Percentiles rank a stretch among this genome's conserved stretches.
Evolutionary conservation across 768 basidiomycete genomes (phyloP).

Genomic region (Suillus hirtellus): DNA sequence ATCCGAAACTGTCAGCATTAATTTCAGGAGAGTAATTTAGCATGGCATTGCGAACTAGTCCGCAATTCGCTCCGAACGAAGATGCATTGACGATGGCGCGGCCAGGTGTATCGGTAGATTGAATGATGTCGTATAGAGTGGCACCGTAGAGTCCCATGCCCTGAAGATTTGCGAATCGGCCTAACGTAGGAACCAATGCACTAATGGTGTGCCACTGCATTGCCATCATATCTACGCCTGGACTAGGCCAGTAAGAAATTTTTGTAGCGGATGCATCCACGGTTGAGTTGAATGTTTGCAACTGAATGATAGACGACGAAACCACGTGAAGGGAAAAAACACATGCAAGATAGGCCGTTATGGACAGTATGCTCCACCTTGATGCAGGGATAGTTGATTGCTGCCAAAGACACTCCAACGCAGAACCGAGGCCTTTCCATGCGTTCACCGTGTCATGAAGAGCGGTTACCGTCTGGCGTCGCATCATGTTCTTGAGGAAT

Average conservation of each 20-base stretch:
- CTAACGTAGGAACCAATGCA: constrained; percentile 6
- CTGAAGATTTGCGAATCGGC: neutral
- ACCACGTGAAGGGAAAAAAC: constrained; percentile 23
- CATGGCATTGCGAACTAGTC: constrained; percentile 11
- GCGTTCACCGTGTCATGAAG: constrained; percentile 22
- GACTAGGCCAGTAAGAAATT: constrained; percentile 13
- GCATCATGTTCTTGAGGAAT: constrained; percentile 1
- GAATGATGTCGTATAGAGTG: constrained; percentile 15
- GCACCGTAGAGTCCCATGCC: constrained; percentile 16
- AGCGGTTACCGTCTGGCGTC: constrained; percentile 18
- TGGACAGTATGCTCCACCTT: constrained; percentile 13
- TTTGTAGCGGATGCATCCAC: neutral
- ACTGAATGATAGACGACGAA: constrained; percentile 24
- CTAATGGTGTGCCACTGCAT: constrained; percentile 4
- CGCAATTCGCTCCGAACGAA: constrained; percentile 11
- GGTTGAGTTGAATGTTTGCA: constrained; percentile 16
- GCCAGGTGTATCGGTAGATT: neutral
- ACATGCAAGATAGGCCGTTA: constrained; percentile 19
- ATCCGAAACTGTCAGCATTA: neutral
- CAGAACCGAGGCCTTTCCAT: constrained; percentile 27
- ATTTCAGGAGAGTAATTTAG: neutral
- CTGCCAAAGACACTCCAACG: constrained; percentile 16
- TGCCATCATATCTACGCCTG: neutral
- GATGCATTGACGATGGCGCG: constrained; percentile 18
- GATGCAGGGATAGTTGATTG: constrained; percentile 20